Evolutionary conservation across 2,329 filamentous ascomycete species (phyloP), one percentile per base, ranked within the genome.

Genomic region (Diaporthe sp.): DNA sequence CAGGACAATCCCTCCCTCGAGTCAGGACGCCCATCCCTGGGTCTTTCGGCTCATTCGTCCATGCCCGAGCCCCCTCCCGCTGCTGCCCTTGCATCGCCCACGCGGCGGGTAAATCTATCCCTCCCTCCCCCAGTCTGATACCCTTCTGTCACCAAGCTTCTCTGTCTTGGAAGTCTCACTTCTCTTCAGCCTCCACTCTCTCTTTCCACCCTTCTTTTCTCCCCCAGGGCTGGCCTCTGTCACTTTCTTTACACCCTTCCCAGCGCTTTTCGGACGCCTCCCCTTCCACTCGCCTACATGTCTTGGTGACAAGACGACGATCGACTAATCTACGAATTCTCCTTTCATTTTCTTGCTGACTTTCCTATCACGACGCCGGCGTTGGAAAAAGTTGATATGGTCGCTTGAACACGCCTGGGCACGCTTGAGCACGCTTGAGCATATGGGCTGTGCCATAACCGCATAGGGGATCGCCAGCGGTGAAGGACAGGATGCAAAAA

Each of bases 221-320:
- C 58, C 60, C 58, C 35, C 75, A 74, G 75, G 75, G 75, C 75
- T 76, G 75, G 75, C 17, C 75, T 74, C 72, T 74, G 54, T 58
- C 40, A 61, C 50, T 64, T 52, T 66, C 61, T 64, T 55, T 55
- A 35, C 54, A 50, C 58, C 55, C 42, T 54, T 66, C 30, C 40
- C 72, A 50, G 38, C 33, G 42, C 30, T 66, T 54, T 58, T 13
- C 38, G 35, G 66, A 19, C 55, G 19, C 25, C 25, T 47, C 28
- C 55, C 66, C 28, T 64, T 55, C 17, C 19, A 22, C 33, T 61
- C 28, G 22, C n/a, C 45, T 52, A 25, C 38, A 35, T 71, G 38
- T 38, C 47, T 38, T 40, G 13, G 28, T 35, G 30, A 25, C 52
- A 17, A 25, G 13, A 22, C 28, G 30, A 25, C 52, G 12, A 25